Base-by-base conservation (phyloP, 2,329 filamentous ascomycete genomes). In the Aspergillus ustus region DNA sequence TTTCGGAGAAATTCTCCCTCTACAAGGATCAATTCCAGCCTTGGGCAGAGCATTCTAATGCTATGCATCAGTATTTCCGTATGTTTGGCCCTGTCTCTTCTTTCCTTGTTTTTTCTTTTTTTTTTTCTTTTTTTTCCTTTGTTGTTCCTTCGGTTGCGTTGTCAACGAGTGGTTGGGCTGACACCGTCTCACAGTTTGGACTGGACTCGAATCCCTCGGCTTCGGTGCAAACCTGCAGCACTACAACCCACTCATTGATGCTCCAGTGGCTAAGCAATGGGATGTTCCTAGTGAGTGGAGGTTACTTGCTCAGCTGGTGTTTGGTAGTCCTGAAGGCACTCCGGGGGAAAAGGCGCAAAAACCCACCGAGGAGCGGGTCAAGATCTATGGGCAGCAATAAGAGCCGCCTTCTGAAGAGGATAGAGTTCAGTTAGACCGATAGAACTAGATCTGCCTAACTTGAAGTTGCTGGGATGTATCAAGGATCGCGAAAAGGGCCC, bases 141-240 rank as follows among this genome's bases (percentile, higher is more conserved):
- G 29, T 19, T 34, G n/a, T 45, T 40, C 34, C 4, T 40, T 40
- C 15, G 11, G 34, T 15, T 40, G 34, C 15, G 34, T 40, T 40
- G 34, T 15, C 9, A 40, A 40, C 34, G 34, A 40, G 34, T 8
- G 19, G 40, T 19, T 52, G 15, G 8, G 19, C 44, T 52, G 17
- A 43, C 29, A 34, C 48, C 15, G 29, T 57, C 43, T 13, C 43
- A 19, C 52, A 78, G 77, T 92, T 68, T 97, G 93, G 93, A 89
- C 89, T 19, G 91, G 89, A 4, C 87, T 97, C 60, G 91, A 93
- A 80, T 84, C 89, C 63, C 92, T 95, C 75, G 92, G 93, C 31
- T 86, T 96, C 60, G 92, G 92, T 67, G 91, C 89, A 75, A 96
- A 93, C 84, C 84, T 97, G 57, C 93, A 97, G 84, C 93, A 97